These are phyloP conservation scores for Boletus insuetus DNA, from an alignment of 768 basidiomycete genomes.

Conservation along the genomic window DNA sequence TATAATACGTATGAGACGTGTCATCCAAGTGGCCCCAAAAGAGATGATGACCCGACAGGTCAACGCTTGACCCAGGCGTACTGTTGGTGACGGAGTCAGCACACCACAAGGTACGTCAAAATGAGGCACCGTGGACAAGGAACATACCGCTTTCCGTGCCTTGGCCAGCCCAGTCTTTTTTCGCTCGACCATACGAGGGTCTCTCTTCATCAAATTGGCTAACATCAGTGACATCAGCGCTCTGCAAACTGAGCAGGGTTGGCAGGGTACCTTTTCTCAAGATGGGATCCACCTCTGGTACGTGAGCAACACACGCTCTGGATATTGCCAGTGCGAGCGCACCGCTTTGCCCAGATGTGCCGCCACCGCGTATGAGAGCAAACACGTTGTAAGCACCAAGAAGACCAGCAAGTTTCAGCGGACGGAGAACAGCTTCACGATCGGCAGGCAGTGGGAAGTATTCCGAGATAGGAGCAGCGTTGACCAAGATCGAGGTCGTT, in stretches of 20 bases:
- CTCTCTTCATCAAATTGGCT: slow-evolving; percentile 86
- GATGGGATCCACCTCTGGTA: slow-evolving; percentile 59
- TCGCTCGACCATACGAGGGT: slow-evolving; percentile 97
- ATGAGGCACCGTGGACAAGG: background rate
- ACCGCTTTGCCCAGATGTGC: slow-evolving; percentile 90
- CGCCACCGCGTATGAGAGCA: slow-evolving; percentile 79
- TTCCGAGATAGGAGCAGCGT: slow-evolving; percentile 72
- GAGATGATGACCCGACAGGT: background rate
- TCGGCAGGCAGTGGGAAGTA: slow-evolving; percentile 78
- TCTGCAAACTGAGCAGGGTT: background rate
- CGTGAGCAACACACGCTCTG: slow-evolving; percentile 70
- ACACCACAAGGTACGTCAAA: background rate
- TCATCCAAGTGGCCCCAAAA: background rate
- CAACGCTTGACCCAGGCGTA: slow-evolving; percentile 91
- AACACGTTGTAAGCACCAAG: slow-evolving; percentile 83
- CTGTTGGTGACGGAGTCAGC: slow-evolving; percentile 37
- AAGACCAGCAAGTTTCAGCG: slow-evolving; percentile 78
- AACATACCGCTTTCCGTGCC: slow-evolving; percentile 85
- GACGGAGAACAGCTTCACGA: slow-evolving; percentile 78
- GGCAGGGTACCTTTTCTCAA: slow-evolving; percentile 62
- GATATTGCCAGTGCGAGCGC: slow-evolving; percentile 72
- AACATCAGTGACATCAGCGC: slow-evolving; percentile 1
- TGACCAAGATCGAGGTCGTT: slow-evolving; percentile 73
- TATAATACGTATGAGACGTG: background rate
- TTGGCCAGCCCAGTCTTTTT: slow-evolving; percentile 95